These are phyloP conservation scores for Cercospora citrullina DNA, from an alignment of 2,329 filamentous ascomycete genomes.

Conservation along the genomic window DNA sequence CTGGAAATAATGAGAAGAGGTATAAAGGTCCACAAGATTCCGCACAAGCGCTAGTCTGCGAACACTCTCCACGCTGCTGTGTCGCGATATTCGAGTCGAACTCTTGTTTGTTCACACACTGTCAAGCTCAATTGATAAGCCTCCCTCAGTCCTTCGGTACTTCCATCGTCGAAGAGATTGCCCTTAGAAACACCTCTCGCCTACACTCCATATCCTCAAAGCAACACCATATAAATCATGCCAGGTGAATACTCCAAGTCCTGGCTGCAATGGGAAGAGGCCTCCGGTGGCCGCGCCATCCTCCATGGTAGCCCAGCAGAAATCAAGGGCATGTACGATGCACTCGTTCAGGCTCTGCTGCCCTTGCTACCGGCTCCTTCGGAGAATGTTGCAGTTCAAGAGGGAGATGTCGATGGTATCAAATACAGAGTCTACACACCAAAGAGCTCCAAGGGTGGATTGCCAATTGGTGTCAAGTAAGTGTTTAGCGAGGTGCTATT, in stretches of 20 bases:
- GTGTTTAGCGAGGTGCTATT: background rate
- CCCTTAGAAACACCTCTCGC: background rate
- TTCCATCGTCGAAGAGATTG: background rate
- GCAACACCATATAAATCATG: conserved; percentile 13
- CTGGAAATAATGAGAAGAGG: background rate
- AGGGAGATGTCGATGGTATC: conserved; percentile 29
- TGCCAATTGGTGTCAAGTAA: conserved; percentile 25
- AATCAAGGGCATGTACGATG: conserved; percentile 28
- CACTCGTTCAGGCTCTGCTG: conserved; percentile 21
- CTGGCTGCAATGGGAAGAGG: conserved; percentile 29
- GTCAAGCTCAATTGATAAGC: background rate
- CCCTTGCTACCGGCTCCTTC: conserved; percentile 24
- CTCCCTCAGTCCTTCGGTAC: background rate
- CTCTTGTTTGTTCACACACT: background rate
- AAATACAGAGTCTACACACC: conserved; percentile 30
- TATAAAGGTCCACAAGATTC: background rate
- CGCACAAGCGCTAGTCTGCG: background rate
- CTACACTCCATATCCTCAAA: background rate
- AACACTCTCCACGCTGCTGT: background rate
- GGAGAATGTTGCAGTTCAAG: conserved; percentile 27
- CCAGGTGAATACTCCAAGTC: conserved; percentile 25
- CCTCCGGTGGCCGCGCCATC: conserved; percentile 27
- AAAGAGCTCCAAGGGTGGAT: conserved; percentile 22
- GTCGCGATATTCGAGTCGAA: background rate
- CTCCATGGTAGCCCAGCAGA: conserved; percentile 28